Evolutionary conservation across 164 flowering plant species (phyloP).

Genomic region (Umbilicus rupestris): DNA sequence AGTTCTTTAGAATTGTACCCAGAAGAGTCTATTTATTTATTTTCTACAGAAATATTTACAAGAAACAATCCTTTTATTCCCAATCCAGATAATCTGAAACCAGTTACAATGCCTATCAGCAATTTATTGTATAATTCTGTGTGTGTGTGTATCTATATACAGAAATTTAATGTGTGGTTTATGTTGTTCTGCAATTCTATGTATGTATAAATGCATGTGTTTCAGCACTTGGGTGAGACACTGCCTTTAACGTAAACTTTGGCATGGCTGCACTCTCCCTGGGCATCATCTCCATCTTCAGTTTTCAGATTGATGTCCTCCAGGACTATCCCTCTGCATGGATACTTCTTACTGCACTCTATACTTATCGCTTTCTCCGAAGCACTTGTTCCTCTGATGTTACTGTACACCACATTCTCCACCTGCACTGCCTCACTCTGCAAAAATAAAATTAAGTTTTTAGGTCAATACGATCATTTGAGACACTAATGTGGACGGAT

Average conservation of each 20-base stretch:
- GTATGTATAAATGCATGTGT: not conserved
- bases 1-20: not conserved
- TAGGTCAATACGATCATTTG: not conserved
- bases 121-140: not conserved
- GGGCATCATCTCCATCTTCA: not conserved
- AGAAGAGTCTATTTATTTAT: not conserved
- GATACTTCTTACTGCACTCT: constrained; percentile 34
- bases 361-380: constrained; percentile 31
- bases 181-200: not conserved
- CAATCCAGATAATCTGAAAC: not conserved
- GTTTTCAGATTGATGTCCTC: constrained; percentile 11
- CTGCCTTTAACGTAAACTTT: not conserved
- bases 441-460: not conserved
- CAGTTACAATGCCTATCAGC: not conserved
- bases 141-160: not conserved
- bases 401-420: constrained; percentile 30
- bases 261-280: not conserved
- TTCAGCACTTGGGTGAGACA: not conserved
- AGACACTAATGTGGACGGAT: not conserved
- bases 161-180: not conserved
- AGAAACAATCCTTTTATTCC: constrained; percentile 1
- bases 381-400: constrained; percentile 43
- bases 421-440: constrained; percentile 42
- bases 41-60: not conserved
- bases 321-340: constrained; percentile 33